Base-by-base conservation (phyloP, 2,329 filamentous ascomycete species). In the Paecilomyces formosus region DNA sequence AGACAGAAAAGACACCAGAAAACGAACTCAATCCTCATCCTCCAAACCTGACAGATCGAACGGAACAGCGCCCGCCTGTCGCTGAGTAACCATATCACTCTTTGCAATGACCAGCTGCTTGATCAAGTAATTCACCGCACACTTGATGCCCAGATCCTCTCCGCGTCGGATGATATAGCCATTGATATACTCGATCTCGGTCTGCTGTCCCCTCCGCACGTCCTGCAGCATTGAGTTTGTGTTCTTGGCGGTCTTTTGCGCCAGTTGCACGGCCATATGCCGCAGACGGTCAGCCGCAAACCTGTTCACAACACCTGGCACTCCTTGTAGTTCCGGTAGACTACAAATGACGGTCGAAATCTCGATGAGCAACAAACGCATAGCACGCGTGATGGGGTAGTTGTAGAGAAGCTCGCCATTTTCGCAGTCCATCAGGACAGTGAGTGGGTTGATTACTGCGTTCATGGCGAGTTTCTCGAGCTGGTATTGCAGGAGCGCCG, bases 181-280 rank as follows among this genome's bases (percentile, higher is more conserved):
- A 70, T 95, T 97, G 64, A 93, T 83, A 67, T 88, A 96, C 53
- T 92, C 85, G 49, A 97, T 83, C 66, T 96, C 91, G 0, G 90
- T 91, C 59, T 79, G 75, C 61, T 77, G 76, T 1, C 89, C 88
- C 1, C 74, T 71, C 11, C 83, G 76, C 12, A 92, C 78, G 66
- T 88, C 85, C 56, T 82, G 80, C 5, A 89, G 76, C 85, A 96
- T 91, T 21, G 79, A 82, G 66, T 85, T 89, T 5, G 80, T 76
- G 55, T 86, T 84, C 57, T 82, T 74, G 12, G 79, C 78, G 12
- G 84, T 86, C 55, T 75, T 78, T 30, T 76, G 68, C 22, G 82
- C 79, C 3, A 88, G 76, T 56, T 77, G 79, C 3, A 81, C 74
- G 8, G 84, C 78, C n/a, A 87, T 72, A 30, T 81, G 79, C 58